phyloP scores from a whole-genome alignment of 768 basidiomycete genomes.

The Crucibulum laeve region DNA sequence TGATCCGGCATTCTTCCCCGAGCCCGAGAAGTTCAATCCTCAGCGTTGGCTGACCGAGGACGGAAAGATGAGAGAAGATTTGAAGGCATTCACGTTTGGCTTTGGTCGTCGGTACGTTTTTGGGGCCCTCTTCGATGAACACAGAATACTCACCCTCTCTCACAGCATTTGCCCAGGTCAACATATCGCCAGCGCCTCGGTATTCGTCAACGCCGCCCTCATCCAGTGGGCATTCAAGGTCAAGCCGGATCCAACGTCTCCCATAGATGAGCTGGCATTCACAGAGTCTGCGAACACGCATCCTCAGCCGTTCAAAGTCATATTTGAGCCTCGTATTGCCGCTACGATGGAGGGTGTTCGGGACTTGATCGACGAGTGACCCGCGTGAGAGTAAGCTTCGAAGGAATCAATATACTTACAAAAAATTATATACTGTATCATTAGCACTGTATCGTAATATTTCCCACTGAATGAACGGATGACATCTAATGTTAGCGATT shows the following conservation, averaged over 20 bases:
- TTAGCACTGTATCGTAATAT: not conserved
- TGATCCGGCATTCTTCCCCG: constrained; percentile 52
- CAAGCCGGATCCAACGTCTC: constrained; percentile 40
- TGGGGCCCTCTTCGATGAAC: too few species aligned
- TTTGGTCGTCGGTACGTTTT: constrained; percentile 54
- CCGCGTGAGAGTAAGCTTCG: constrained; percentile 30
- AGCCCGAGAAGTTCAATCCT: constrained; percentile 57
- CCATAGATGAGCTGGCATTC: constrained; percentile 60
- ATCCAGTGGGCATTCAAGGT: constrained; percentile 65
- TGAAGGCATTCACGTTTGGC: constrained; percentile 51
- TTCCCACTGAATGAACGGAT: too few species aligned
- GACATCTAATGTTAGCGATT: too few species aligned
- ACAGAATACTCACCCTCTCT: not conserved
- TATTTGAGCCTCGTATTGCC: constrained; percentile 46
- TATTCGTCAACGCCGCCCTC: constrained; percentile 63
- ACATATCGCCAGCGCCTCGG: constrained; percentile 52
- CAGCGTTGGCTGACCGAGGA: constrained; percentile 48
- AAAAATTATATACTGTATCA: not conserved
- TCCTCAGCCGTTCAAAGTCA: constrained; percentile 55
- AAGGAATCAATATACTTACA: constrained; percentile 8
- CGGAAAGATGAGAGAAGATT: constrained; percentile 44
- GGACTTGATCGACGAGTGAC: constrained; percentile 38
- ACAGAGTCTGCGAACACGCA: constrained; percentile 62
- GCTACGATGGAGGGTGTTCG: constrained; percentile 25
- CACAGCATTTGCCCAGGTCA: constrained; percentile 62